Evolutionary conservation across 2,329 filamentous ascomycete genomes (phyloP), one percentile per base, ranked within the genome.

Genomic region (Fusarium hostae): DNA sequence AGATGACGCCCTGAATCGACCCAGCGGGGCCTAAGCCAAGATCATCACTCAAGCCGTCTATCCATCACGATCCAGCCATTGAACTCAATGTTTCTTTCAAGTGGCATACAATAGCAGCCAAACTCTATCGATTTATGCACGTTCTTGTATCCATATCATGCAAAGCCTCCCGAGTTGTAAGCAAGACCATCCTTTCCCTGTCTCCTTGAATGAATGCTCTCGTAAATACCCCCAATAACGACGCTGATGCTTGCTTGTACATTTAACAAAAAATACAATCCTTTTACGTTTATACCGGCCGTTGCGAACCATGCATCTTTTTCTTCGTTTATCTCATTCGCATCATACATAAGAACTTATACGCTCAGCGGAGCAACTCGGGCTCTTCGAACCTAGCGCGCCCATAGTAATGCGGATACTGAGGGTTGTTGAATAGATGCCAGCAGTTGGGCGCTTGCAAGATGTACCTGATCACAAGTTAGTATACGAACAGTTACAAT

Each of bases 371-470:
- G 35, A 76, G 68, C 73, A 77, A 73, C 60, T 82, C 80, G n/a
- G 79, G 77, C 59, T 82, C 81, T 54, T 83, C 81, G 62, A 83
- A 83, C 57, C 81, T 79, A 39, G 81, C 81, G 56, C 78, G 80
- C 45, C 79, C 78, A 64, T 80, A 79, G 57, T 78, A 78, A 63
- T 80, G 71, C 43, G 81, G 81, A 41, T 81, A 79, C 55, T 82
- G 80, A 54, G 81, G 79, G 48, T 81, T 81, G 59, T 82, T 82
- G 80, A 93, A 94, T 70, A 91, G 86, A 78, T 93, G 91, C 91
- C 92, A 94, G 79, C 90, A 92, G 76, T 92, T 92, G 9, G 92
- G 92, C 15, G 91, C 89, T 79, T 93, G 90, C 30, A 94, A 83
- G 60, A 94, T 93, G 75, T 94, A 94, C 76, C 87, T 88, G 58